phyloP scores from a whole-genome alignment of 345 rosid species.

The Salix caprea region DNA sequence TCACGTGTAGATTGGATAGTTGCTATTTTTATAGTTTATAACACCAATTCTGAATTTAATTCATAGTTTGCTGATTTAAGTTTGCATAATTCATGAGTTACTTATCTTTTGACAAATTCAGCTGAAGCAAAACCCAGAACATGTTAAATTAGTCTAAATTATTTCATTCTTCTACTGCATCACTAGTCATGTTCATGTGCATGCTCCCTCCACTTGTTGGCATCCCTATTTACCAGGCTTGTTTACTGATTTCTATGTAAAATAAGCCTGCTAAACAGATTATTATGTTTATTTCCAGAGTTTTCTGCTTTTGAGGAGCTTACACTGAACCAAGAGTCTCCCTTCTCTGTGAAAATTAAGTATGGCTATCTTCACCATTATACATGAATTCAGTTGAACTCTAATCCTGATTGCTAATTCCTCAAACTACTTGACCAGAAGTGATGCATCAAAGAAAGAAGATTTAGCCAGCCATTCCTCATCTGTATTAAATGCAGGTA shows the following conservation, averaged over 20 bases:
- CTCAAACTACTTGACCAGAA: slow-evolving; percentile 38
- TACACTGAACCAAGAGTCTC: slow-evolving; percentile 46
- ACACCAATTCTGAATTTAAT: not conserved
- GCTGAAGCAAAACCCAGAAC: not conserved
- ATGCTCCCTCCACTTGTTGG: not conserved
- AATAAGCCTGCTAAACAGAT: slow-evolving; percentile 7
- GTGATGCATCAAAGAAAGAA: slow-evolving; percentile 46
- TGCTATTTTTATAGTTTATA: not conserved
- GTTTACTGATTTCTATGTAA: not conserved
- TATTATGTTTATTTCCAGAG: slow-evolving; percentile 34
- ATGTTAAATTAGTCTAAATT: not conserved
- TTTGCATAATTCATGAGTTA: not conserved
- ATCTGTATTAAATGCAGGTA: slow-evolving; percentile 48
- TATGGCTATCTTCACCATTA: slow-evolving; percentile 26
- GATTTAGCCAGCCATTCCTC: slow-evolving; percentile 42
- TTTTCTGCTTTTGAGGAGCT: slow-evolving; percentile 37
- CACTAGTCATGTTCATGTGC: not conserved
- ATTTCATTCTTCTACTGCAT: not conserved
- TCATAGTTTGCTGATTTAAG: not conserved
- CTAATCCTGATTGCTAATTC: slow-evolving; percentile 13
- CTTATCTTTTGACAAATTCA: not conserved
- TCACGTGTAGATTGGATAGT: not conserved
- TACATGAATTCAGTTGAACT: not conserved
- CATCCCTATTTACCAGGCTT: not conserved
- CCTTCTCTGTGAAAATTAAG: slow-evolving; percentile 50